Base-by-base conservation (phyloP, 495 filamentous ascomycete genomes). In the Choiromyces venosus region DNA sequence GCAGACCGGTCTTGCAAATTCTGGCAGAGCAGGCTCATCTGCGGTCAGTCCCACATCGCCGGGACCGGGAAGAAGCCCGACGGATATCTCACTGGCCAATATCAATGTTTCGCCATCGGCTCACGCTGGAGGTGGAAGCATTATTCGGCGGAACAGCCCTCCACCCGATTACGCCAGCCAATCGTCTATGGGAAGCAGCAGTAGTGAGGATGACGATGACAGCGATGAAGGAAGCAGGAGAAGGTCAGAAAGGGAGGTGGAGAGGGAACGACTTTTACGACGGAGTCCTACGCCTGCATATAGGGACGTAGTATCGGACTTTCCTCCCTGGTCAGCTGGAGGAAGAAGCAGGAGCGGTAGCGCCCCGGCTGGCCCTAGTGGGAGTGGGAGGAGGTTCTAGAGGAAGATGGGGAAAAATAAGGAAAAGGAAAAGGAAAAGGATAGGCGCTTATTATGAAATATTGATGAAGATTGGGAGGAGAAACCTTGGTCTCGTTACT, bases 21-120 rank as follows among this genome's bases (percentile, higher is more conserved):
- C 42, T 4, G 61, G 68, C 36, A 71, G 67, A 38, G 71, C 71
- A 10, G 68, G 68, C 7, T 52, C 73, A 5, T 70, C 75, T 8
- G 71, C 68, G 1, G 68, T 76, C 10, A 56, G 71, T 6, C 91
- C 94, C 0, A 90, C 89, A 38, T 97, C 93, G 78, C 96, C 95
- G 4, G 95, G 96, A 0, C 95, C 95, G 2, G 86, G 92, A 64
- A 89, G 95, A 69, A 93, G 91, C 76, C 93, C 95, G n/a, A 97
- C 94, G 37, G 95, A 99, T 80, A 99, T 99, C 72, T 97, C 93
- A 6, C 88, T 99, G 37, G 93, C 95, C 14, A 86, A 88, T 42
- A 82, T 90, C 40, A 76, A 78, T 19, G 78, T 74, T 73, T 68
- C 82, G 76, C 42, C 68, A n/a, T 66, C 29, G 33, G 16, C 38